These are phyloP conservation scores for Penicillium longicatenatum DNA, from an alignment of 495 filamentous ascomycete genomes.

Conservation along the genomic window DNA sequence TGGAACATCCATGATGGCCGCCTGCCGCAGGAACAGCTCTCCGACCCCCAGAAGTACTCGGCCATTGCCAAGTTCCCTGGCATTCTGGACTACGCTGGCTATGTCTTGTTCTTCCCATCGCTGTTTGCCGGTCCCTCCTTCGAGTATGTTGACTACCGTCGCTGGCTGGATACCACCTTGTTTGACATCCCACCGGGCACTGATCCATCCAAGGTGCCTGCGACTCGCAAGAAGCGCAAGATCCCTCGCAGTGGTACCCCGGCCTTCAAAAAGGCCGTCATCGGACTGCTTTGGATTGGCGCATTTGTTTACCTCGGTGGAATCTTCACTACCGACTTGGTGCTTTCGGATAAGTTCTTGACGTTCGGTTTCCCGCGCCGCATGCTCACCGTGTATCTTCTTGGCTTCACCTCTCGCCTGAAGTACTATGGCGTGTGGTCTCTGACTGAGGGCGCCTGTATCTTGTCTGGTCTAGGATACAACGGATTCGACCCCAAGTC, in stretches of 20 bases:
- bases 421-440: constrained; percentile 98
- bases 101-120: constrained; percentile 92
- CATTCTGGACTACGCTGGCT: constrained; percentile 80
- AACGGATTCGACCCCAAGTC: constrained; percentile 85
- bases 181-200: constrained; percentile 81
- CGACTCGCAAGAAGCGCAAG: constrained; percentile 87
- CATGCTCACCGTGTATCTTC: constrained; percentile 76
- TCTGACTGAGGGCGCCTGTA: constrained; percentile 91
- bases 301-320: constrained; percentile 72
- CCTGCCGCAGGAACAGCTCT: constrained; percentile 73
- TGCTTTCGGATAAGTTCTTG: constrained; percentile 64
- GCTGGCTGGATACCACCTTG: constrained; percentile 92
- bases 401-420: constrained; percentile 73
- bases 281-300: constrained; percentile 77
- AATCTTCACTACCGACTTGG: constrained; percentile 61
- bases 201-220: constrained; percentile 77
- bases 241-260: constrained; percentile 91
- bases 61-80: constrained; percentile 71
- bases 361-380: constrained; percentile 68
- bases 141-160: constrained; percentile 87
- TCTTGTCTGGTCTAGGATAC: constrained; percentile 90
- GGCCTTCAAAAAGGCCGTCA: constrained; percentile 72
- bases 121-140: constrained; percentile 88
- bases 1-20: constrained; percentile 96
- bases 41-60: constrained; percentile 82